Percentiles rank a stretch among this genome's conserved stretches.
These are phyloP conservation scores for Trametes sanguinea DNA, from an alignment of 768 basidiomycete genomes.

Conservation along the genomic window DNA sequence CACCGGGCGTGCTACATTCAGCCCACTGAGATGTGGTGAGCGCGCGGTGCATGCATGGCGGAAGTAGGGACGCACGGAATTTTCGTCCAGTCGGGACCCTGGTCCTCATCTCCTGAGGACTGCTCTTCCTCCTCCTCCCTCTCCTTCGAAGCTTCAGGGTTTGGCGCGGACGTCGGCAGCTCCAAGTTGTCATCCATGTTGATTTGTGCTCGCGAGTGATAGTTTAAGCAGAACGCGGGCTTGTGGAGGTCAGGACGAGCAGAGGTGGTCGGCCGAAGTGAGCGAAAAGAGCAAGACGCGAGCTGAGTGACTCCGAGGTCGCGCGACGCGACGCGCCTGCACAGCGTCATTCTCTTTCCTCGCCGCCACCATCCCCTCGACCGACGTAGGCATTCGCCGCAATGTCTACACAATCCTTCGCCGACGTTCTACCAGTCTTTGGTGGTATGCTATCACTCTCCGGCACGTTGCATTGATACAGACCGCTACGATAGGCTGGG, in stretches of 20 bases:
- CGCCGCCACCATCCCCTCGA: neutral
- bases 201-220: neutral
- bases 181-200: slow-evolving; percentile 68
- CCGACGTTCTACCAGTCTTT: neutral
- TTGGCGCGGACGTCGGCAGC: slow-evolving; percentile 37
- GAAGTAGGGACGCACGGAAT: slow-evolving; percentile 49
- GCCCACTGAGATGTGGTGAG: slow-evolving; percentile 3
- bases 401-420: slow-evolving; percentile 15
- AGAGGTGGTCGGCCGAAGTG: slow-evolving; percentile 1
- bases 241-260: neutral
- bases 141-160: slow-evolving; percentile 33
- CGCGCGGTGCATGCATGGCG: neutral
- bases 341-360: neutral
- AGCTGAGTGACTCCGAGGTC: slow-evolving; percentile 1
- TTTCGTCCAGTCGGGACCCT: slow-evolving; percentile 81
- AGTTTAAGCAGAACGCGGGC: no score
- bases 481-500: slow-evolving; percentile 58
- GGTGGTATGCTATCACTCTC: slow-evolving; percentile 36
- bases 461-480: slow-evolving; percentile 1
- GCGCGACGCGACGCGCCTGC: slow-evolving; percentile 7
- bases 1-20: slow-evolving; percentile 51
- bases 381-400: neutral
- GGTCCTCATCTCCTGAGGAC: slow-evolving; percentile 75
- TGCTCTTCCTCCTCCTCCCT: slow-evolving; percentile 49
- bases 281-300: neutral